A percentile compares a stretch with the other conserved stretches of the same genome.
phyloP scores from a whole-genome alignment of 176 grass and related monocot species.

The Microstegium vimineum region DNA sequence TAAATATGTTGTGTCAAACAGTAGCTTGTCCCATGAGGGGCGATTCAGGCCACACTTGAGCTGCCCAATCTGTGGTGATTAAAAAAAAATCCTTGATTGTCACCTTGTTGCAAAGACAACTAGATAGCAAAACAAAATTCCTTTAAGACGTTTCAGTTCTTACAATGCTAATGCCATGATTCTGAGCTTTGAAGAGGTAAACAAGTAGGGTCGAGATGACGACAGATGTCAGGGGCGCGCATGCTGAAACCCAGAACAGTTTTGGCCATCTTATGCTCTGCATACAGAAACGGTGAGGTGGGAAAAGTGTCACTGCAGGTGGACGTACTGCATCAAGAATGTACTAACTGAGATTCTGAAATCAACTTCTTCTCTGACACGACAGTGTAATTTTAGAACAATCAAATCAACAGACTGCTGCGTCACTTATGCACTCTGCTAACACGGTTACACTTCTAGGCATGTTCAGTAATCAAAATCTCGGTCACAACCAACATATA shows the following conservation, averaged over 20 bases:
- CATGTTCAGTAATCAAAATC: background rate
- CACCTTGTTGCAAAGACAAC: background rate
- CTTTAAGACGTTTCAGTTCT: constrained; percentile 17
- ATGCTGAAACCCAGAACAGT: constrained; percentile 88
- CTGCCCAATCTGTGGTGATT: constrained; percentile 56
- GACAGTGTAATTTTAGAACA: background rate
- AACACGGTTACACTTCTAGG: background rate
- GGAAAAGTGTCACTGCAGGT: background rate
- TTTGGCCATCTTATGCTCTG: constrained; percentile 77
- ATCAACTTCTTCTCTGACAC: background rate
- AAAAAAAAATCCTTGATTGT: background rate
- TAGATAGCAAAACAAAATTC: background rate
- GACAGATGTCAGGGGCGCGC: constrained; percentile 72
- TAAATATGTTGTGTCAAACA: constrained; percentile 65
- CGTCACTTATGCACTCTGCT: background rate
- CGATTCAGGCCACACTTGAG: constrained; percentile 78
- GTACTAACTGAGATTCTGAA: background rate
- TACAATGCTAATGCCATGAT: constrained; percentile 83
- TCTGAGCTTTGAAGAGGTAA: constrained; percentile 83
- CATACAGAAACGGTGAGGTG: background rate
- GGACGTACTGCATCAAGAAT: background rate
- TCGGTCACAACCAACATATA: no score
- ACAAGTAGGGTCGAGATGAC: constrained; percentile 80
- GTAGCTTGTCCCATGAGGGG: constrained; percentile 82
- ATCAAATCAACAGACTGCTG: background rate